phyloP scores from a whole-genome alignment of 352 stramenopile genomes.

The Globisporangium parvum region DNA sequence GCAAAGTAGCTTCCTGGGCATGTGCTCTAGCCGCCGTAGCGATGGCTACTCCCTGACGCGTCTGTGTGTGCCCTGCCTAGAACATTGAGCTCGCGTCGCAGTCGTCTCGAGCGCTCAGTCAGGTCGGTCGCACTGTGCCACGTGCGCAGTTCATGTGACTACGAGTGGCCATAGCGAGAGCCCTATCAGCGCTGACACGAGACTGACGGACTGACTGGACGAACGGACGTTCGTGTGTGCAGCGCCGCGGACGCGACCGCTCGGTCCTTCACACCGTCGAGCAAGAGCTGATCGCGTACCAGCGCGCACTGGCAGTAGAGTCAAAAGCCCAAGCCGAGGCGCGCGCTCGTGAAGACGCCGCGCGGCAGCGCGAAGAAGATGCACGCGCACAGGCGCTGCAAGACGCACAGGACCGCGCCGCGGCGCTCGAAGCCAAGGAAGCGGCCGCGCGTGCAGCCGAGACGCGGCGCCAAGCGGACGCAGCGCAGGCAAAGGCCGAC shows the following conservation, averaged over 20 bases:
- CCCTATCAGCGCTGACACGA: too few relatives aligned
- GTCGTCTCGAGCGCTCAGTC: constrained; percentile 26
- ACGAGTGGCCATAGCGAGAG: background rate
- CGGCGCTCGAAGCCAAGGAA: constrained; percentile 20
- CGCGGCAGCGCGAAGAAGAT: constrained; percentile 21
- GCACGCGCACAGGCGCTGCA: constrained; percentile 28
- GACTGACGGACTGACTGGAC: background rate
- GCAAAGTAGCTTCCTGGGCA: constrained; percentile 10
- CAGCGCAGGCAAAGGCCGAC: constrained; percentile 3
- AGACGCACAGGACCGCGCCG: constrained; percentile 27
- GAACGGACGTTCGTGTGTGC: background rate
- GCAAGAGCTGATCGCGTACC: constrained; percentile 36
- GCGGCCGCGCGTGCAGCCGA: constrained; percentile 11
- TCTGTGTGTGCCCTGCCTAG: background rate
- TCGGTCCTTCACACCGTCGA: constrained; percentile 39
- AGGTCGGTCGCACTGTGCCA: constrained; percentile 18
- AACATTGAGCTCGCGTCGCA: constrained; percentile 28
- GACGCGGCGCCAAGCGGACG: constrained; percentile 3
- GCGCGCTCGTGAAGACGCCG: constrained; percentile 28
- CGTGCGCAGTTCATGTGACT: background rate
- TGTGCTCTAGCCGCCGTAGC: background rate
- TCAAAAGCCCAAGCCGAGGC: constrained; percentile 24
- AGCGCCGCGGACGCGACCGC: constrained; percentile 36
- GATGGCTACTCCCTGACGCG: background rate
- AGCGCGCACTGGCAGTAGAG: constrained; percentile 29